phyloP scores from a whole-genome alignment of 768 basidiomycete species.

The Leccinum obscurum region DNA sequence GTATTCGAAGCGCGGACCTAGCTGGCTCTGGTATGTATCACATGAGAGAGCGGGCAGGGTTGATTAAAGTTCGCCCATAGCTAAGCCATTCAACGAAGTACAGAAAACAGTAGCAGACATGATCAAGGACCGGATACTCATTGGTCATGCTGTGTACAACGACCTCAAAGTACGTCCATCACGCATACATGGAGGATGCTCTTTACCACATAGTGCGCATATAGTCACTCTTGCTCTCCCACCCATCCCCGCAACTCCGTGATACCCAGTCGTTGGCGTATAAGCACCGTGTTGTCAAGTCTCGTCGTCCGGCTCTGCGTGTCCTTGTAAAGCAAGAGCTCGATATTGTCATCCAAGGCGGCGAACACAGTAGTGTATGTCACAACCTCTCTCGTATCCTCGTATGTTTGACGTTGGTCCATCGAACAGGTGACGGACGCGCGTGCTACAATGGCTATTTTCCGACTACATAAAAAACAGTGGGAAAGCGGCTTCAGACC shows the following conservation, averaged over 20 bases:
- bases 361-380: slow-evolving; percentile 88
- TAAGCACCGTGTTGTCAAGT: slow-evolving; percentile 60
- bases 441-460: slow-evolving; percentile 93
- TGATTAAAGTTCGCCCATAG: slow-evolving; percentile 36
- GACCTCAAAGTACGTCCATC: slow-evolving; percentile 65
- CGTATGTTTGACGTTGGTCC: not conserved
- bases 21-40: slow-evolving; percentile 48
- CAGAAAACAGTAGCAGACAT: slow-evolving; percentile 78
- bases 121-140: slow-evolving; percentile 72
- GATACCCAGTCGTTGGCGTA: slow-evolving; percentile 69
- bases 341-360: slow-evolving; percentile 76
- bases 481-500: slow-evolving; percentile 64
- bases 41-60: not conserved
- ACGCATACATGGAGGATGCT: not conserved
- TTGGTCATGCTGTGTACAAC: slow-evolving; percentile 91
- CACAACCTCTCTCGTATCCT: not conserved
- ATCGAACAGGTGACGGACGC: slow-evolving; percentile 80
- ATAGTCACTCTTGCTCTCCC: slow-evolving; percentile 66
- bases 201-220: not conserved
- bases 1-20: slow-evolving; percentile 77
- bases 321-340: slow-evolving; percentile 80
- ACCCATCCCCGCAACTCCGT: slow-evolving; percentile 60
- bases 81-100: slow-evolving; percentile 74
- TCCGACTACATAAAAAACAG: slow-evolving; percentile 73
- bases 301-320: slow-evolving; percentile 71